Conservation (phyloP, 1,284 basidiomycete genomes). For the Schizophyllum amplum region DNA sequence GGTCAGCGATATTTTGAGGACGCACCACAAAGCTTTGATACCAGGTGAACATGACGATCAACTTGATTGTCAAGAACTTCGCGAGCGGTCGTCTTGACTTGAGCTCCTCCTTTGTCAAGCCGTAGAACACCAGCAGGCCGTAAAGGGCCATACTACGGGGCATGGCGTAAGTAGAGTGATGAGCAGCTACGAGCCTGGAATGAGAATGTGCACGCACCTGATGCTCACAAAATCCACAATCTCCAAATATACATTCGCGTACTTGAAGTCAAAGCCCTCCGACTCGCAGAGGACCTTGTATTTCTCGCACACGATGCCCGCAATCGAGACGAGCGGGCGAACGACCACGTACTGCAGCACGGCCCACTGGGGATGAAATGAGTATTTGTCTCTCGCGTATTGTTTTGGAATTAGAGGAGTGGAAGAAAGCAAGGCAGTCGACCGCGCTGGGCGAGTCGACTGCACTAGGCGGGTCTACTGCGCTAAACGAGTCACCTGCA, state of each 20-base stretch:
- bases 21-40: slow-evolving; percentile 70
- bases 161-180: no score
- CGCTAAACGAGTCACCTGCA: no score
- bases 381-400: no score
- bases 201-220: slow-evolving; percentile 37
- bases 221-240: slow-evolving; percentile 73
- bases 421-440: no score
- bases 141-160: slow-evolving; percentile 64
- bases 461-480: no score
- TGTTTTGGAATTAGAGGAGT: no score
- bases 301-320: slow-evolving; percentile 68
- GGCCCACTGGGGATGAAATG: slow-evolving; percentile 51
- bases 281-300: slow-evolving; percentile 60
- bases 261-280: slow-evolving; percentile 50
- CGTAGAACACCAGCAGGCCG: slow-evolving; percentile 76
- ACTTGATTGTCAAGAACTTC: slow-evolving; percentile 79
- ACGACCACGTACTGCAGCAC: slow-evolving; percentile 82
- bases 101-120: slow-evolving; percentile 71
- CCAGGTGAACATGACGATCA: slow-evolving; percentile 82
- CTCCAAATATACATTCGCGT: slow-evolving; percentile 65
- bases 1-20: slow-evolving; percentile 6
- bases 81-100: slow-evolving; percentile 67
- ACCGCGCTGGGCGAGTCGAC: no score
- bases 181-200: no score
- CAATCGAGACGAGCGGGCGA: slow-evolving; percentile 61